Base-by-base conservation (phyloP, 2,329 filamentous ascomycete genomes). In the Drechslera avenae region DNA sequence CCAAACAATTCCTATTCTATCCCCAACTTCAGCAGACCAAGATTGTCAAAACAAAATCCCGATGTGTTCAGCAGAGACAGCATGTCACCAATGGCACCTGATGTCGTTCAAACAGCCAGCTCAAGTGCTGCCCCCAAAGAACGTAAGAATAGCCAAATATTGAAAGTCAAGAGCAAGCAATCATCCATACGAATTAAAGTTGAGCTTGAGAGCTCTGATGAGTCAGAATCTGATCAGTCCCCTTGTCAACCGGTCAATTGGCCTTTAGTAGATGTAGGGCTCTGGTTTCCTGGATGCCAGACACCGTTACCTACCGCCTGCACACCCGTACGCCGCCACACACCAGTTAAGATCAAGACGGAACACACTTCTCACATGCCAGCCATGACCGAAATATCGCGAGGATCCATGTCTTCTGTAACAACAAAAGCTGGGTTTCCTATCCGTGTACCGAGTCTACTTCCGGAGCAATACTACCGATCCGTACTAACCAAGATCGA, bases 401-500 rank as follows among this genome's bases (percentile, higher is more conserved):
- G 16, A 9, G 19, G 12, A 13, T 13, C 26, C 26, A 17, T 6
- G 4, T n/a, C 26, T 10, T n/a, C 36, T 17, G 8, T 12, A 10
- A 23, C n/a, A 13, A 16, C 9, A 9, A 28, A 10, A 16, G 5
- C 21, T 14, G 5, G 34, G 17, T 21, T 13, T 17, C 19, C 30
- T 30, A 32, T 40, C 17, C 30, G 36, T 7, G 14, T 47, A 4
- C 23, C 48, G 1, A 50, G 28, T n/a, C 26, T 18, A 2, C 2
- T 36, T 2, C 31, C 37, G 19, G 43, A 47, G 12, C 31, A 52
- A 1, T 52, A 41, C 18, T 47, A 52, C 19, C 37, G 32, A 4
- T 18, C 43, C 5, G n/a, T 12, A 3, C 21, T 32, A 30, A 17
- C 19, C 12, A 43, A 32, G 14, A 23, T n/a, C 7, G 23, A 49